phyloP scores from a whole-genome alignment of 2,329 filamentous ascomycete genomes.

The Thelonectria blattea region DNA sequence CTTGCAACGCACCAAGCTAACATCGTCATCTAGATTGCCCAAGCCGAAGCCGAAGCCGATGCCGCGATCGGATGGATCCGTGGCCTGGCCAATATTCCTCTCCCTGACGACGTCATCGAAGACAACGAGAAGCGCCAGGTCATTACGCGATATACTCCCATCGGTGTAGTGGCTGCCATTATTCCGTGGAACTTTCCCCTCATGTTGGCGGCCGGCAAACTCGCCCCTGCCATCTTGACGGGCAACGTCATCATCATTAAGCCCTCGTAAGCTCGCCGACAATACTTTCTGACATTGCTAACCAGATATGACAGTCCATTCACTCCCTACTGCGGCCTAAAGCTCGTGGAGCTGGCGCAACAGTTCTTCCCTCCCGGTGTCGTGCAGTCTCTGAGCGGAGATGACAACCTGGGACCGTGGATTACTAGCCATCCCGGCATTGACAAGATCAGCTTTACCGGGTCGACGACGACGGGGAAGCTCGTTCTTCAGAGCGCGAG shows the following conservation, averaged over 20 bases:
- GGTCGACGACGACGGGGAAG: constrained; percentile 65
- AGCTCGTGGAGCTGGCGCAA: constrained; percentile 63
- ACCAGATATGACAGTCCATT: constrained; percentile 45
- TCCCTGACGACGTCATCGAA: constrained; percentile 47
- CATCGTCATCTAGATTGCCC: constrained; percentile 11
- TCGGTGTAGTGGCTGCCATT: constrained; percentile 55
- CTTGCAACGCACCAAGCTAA: not conserved
- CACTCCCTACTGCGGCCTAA: constrained; percentile 64
- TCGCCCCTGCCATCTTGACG: constrained; percentile 62
- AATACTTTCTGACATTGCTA: accelerated
- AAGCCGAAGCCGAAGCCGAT: constrained; percentile 36
- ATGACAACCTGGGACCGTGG: constrained; percentile 64
- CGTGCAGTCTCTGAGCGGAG: constrained; percentile 65
- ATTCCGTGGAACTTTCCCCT: constrained; percentile 65
- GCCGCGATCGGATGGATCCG: constrained; percentile 38
- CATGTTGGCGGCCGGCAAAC: constrained; percentile 58
- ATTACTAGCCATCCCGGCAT: constrained; percentile 64
- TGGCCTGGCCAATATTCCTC: constrained; percentile 38
- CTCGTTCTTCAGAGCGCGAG: constrained; percentile 63
- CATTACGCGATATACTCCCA: constrained; percentile 45
- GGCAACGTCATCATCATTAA: constrained; percentile 63
- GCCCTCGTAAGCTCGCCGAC: constrained; percentile 47
- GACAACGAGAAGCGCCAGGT: constrained; percentile 42
- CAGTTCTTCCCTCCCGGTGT: constrained; percentile 67
- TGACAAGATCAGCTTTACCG: constrained; percentile 69